These are phyloP conservation scores for Priceomyces haplophilus DNA, from an alignment of 805 yeast species.

Conservation along the genomic window DNA sequence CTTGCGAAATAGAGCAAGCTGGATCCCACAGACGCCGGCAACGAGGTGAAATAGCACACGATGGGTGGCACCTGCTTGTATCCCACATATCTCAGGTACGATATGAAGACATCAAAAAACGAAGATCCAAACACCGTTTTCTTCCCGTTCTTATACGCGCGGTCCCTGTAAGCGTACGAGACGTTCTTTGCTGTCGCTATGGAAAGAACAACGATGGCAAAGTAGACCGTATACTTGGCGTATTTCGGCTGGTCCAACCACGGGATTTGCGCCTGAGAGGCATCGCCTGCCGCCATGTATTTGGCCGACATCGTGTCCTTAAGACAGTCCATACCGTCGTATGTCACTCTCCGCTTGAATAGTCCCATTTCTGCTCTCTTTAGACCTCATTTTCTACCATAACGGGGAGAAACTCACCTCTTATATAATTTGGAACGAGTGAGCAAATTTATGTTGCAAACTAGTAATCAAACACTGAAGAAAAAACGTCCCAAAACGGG, in stretches of 20 bases:
- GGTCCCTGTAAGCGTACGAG: constrained; percentile 26
- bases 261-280: constrained; percentile 30
- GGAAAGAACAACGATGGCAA: constrained; percentile 35
- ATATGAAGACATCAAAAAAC: constrained; percentile 25
- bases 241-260: constrained; percentile 27
- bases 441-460: constrained; percentile 2
- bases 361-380: background rate
- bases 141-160: constrained; percentile 12
- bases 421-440: background rate
- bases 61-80: constrained; percentile 29
- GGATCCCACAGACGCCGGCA: constrained; percentile 38
- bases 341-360: constrained; percentile 16
- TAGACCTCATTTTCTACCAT: too few species aligned
- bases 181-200: constrained; percentile 32
- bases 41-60: constrained; percentile 23
- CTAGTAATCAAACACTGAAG: too few species aligned
- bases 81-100: constrained; percentile 35
- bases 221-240: constrained; percentile 39
- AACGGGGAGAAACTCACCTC: background rate
- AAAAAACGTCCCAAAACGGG: too few species aligned
- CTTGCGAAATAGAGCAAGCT: constrained; percentile 35
- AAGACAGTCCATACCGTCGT: constrained; percentile 39
- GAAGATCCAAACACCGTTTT: constrained; percentile 14
- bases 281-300: constrained; percentile 16
- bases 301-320: constrained; percentile 24